These are phyloP conservation scores for Samsoniella hepiali DNA, from an alignment of 2,329 filamentous ascomycete species.

Conservation along the genomic window DNA sequence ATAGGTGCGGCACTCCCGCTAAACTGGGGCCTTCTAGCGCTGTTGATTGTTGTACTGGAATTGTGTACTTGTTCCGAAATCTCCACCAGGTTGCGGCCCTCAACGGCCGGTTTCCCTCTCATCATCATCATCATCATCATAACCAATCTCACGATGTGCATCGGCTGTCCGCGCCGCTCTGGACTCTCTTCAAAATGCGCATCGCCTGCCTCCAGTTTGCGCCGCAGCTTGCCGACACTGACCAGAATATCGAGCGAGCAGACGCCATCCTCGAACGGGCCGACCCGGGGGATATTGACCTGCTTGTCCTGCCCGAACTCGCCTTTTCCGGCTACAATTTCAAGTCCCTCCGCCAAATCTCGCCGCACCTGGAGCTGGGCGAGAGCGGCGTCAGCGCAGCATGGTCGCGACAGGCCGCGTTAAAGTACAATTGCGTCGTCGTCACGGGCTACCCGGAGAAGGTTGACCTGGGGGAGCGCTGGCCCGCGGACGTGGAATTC, in stretches of 20 bases:
- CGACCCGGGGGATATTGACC: slow-evolving; percentile 55
- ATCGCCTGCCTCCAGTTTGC: slow-evolving; percentile 71
- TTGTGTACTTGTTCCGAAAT: not conserved
- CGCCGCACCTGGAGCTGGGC: slow-evolving; percentile 64
- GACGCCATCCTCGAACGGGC: slow-evolving; percentile 58
- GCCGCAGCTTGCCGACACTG: slow-evolving; percentile 64
- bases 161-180: not conserved
- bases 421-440: slow-evolving; percentile 64
- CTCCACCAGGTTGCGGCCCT: not conserved
- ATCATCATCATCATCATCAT: not conserved
- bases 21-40: no score
- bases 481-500: slow-evolving; percentile 51
- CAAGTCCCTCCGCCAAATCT: slow-evolving; percentile 63
- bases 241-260: slow-evolving; percentile 68
- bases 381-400: slow-evolving; percentile 63
- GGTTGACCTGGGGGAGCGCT: slow-evolving; percentile 47
- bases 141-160: not conserved
- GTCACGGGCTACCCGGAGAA: slow-evolving; percentile 73
- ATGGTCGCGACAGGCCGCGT: slow-evolving; percentile 67
- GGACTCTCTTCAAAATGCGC: slow-evolving; percentile 49
- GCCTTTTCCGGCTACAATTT: slow-evolving; percentile 82
- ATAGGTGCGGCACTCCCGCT: no score
- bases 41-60: no score
- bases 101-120: not conserved
- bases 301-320: slow-evolving; percentile 72